Evolutionary conservation across 169 alveolate genomes (phyloP), one percentile per base, ranked within the genome.

Genomic region (Plasmodium chabaudi): DNA sequence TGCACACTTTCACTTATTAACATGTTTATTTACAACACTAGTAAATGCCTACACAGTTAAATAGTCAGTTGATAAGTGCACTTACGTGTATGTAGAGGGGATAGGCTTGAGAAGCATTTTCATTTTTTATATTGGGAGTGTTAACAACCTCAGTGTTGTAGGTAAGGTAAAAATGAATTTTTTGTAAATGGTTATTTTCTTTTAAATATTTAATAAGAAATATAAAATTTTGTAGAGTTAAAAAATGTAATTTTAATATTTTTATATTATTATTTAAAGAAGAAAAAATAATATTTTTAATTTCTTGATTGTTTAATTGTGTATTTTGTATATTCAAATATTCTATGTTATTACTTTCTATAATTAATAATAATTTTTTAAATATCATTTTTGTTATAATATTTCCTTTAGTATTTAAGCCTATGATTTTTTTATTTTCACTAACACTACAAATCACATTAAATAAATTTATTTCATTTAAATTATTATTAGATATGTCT

Each of bases 321-420:
- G 79, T 79, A 23, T 53, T 23, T 79, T 79, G 89, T 57, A 79
- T 69, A 39, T 79, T 79, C 13, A 79, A 51, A 79, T 79, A 65
- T 46, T 79, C 46, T 1, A 79, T 25, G 39, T 79, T 51, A 56
- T 79, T 65, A 15, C 27, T 63, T 49, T 79, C 79, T 27, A 79
- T 27, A 79, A 64, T 63, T 39, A 79, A 69, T 53, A 79, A 79
- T 17, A 79, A 9, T 65, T 79, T 79, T 42, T 79, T 63, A 51
- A 64, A 79, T 34, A 79, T 25, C 89, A 79, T 63, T 27, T 42
- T 79, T 19, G 79, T 79, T 49, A 79, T 65, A 53, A 64, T 65
- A 79, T 79, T 79, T 15, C 70, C 59, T 65, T 57, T 65, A 49
- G 64, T 25, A 79, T 79, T 79, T 69, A 79, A n/a, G 1, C 89